phyloP scores from a whole-genome alignment of 306 rosid species.

The Clitoria ternatea region DNA sequence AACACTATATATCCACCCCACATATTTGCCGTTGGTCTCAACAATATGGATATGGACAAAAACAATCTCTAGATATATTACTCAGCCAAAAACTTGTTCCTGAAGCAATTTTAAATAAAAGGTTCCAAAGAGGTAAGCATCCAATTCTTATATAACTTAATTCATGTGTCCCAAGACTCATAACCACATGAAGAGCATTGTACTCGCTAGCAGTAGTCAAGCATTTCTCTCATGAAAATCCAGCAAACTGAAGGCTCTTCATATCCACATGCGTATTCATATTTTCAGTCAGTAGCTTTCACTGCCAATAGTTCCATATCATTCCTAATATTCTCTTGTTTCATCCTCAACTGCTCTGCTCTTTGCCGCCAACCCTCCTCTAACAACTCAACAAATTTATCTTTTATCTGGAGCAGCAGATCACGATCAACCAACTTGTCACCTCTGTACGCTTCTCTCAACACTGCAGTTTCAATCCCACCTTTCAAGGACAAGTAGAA shows the following conservation, averaged over 20 bases:
- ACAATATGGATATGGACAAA: neutral
- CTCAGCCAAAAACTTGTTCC: neutral
- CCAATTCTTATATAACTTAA: slow-evolving; percentile 11
- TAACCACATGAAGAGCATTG: neutral
- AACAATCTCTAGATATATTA: neutral
- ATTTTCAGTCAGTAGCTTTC: slow-evolving; percentile 12
- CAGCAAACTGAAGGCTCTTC: slow-evolving; percentile 18
- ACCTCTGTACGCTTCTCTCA: slow-evolving; percentile 70
- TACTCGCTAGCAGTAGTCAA: slow-evolving; percentile 14
- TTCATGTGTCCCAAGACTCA: slow-evolving; percentile 21
- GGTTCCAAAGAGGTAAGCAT: neutral
- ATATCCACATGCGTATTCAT: neutral
- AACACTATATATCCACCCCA: neutral
- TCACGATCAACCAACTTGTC: slow-evolving; percentile 61
- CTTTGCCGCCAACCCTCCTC: slow-evolving; percentile 79
- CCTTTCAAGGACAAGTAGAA: slow-evolving; percentile 86
- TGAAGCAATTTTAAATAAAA: neutral
- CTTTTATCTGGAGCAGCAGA: slow-evolving; percentile 70
- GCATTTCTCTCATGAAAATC: neutral
- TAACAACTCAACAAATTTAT: slow-evolving; percentile 64
- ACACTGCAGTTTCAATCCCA: slow-evolving; percentile 72
- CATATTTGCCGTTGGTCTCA: neutral
- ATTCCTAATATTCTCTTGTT: slow-evolving; percentile 37
- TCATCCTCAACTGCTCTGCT: slow-evolving; percentile 42
- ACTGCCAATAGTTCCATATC: slow-evolving; percentile 46